phyloP scores from a whole-genome alignment of 73 alveolate genomes.

The Stentor coeruleus region DNA sequence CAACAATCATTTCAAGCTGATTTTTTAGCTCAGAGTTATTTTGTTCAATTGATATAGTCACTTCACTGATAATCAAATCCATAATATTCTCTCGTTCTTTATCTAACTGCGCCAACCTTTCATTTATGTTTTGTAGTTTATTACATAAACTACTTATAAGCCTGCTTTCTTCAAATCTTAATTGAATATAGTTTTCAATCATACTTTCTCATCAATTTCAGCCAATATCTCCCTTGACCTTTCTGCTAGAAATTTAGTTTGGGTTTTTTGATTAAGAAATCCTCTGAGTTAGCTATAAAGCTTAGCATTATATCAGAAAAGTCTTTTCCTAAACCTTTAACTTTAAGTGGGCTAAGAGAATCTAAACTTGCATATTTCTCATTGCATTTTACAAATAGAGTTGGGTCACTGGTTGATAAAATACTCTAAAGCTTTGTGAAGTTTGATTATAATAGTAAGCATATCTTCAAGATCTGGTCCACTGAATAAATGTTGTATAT shows the following conservation, averaged over 20 bases:
- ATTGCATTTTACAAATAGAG: neutral
- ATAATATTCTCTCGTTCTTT: neutral
- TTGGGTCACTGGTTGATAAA: neutral
- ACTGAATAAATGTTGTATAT: neutral
- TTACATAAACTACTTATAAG: neutral
- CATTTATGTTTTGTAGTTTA: neutral
- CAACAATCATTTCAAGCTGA: neutral
- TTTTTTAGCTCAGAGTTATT: neutral
- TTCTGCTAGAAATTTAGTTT: neutral
- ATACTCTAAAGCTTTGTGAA: neutral
- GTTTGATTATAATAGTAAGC: neutral
- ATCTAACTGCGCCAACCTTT: neutral
- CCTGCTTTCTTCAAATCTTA: neutral
- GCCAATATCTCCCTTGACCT: neutral
- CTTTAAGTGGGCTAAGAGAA: neutral
- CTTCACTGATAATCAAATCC: neutral
- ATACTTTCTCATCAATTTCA: neutral
- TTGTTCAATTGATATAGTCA: neutral
- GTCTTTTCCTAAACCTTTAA: neutral
- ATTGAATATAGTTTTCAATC: neutral
- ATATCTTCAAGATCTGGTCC: conserved; percentile 8
- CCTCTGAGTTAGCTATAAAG: neutral
- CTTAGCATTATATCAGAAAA: neutral
- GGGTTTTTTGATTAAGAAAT: neutral
- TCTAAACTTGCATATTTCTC: neutral